A percentile compares a stretch with the other conserved stretches of the same genome.
phyloP scores from a whole-genome alignment of 148 eudicot genomes.

The Oxyria digyna region DNA sequence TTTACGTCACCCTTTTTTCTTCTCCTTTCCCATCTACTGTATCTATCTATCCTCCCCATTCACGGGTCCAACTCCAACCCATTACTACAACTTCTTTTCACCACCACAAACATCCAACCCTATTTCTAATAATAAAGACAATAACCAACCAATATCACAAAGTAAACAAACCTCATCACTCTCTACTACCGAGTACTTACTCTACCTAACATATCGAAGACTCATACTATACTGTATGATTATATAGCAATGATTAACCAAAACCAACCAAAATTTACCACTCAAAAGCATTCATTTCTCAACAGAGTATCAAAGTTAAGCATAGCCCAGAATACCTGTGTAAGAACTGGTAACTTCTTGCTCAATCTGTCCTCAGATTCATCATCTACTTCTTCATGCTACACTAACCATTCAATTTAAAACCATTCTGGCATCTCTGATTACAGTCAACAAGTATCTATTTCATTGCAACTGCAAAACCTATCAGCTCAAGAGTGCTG shows the following conservation, averaged over 20 bases:
- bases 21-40: neutral
- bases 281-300: neutral
- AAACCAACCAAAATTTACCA: neutral
- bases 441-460: neutral
- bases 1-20: neutral
- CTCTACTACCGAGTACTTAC: neutral
- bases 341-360: neutral
- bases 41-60: neutral
- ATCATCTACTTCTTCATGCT: neutral
- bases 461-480: neutral
- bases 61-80: conserved; percentile 5
- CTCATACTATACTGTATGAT: neutral
- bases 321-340: neutral
- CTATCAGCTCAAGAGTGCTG: neutral
- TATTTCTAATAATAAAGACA: neutral
- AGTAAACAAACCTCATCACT: neutral
- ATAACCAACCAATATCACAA: neutral
- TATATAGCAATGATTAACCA: neutral
- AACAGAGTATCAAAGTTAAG: neutral
- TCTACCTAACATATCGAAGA: neutral
- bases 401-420: neutral
- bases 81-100: neutral
- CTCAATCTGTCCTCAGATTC: neutral
- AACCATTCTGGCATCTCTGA: neutral
- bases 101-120: neutral